Conservation (phyloP, 2,329 filamentous ascomycete genomes). For the Hymenoscyphus repandus region DNA sequence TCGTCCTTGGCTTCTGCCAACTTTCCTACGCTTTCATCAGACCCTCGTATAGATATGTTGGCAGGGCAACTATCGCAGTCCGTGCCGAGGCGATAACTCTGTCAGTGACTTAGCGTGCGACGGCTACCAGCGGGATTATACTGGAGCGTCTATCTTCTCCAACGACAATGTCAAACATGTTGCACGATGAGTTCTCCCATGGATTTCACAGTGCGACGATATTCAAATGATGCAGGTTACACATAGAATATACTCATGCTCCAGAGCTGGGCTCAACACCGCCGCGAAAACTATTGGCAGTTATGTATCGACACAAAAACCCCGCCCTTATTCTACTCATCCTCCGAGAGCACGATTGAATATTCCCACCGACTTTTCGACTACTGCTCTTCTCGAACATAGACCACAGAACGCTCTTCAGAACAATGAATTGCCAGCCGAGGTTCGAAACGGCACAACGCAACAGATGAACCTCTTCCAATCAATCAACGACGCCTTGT, state of each 20-base stretch:
- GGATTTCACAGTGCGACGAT: constrained; percentile 6
- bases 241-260: constrained; percentile 9
- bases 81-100: neutral
- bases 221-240: constrained; percentile 19
- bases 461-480: constrained; percentile 92
- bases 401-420: constrained; percentile 65
- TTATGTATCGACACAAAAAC: neutral
- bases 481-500: constrained; percentile 84
- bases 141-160: neutral
- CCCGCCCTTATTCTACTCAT: constrained; percentile 27
- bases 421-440: constrained; percentile 64
- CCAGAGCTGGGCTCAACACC: neutral
- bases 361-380: constrained; percentile 78
- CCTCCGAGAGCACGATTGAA: constrained; percentile 67
- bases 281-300: constrained; percentile 6
- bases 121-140: neutral
- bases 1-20: neutral
- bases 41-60: neutral
- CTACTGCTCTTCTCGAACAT: constrained; percentile 76
- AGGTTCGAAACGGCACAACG: constrained; percentile 63
- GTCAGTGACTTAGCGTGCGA: neutral
- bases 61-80: neutral
- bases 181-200: constrained; percentile 7
- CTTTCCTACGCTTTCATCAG: neutral
- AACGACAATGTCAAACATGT: constrained; percentile 1